phyloP scores from a whole-genome alignment of 495 filamentous ascomycete genomes.

The Podospora pseudopauciseta region DNA sequence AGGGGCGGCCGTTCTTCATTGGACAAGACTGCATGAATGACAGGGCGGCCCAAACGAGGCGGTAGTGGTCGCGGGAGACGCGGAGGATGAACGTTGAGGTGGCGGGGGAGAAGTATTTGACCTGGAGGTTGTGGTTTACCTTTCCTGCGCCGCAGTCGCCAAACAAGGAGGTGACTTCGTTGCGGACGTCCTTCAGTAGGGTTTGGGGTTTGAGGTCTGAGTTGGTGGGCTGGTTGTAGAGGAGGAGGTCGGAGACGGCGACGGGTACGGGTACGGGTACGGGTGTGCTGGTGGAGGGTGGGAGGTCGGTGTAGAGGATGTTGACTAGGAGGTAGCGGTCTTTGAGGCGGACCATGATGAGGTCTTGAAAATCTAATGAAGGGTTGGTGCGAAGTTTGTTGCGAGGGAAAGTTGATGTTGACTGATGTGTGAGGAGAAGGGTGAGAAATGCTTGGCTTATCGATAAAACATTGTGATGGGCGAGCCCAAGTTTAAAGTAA shows the following conservation, averaged over 20 bases:
- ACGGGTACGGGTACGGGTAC: slow-evolving; percentile 30
- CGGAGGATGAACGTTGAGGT: slow-evolving; percentile 91
- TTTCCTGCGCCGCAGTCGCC: slow-evolving; percentile 86
- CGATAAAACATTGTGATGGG: not conserved
- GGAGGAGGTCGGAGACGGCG: slow-evolving; percentile 49
- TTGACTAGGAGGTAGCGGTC: slow-evolving; percentile 89
- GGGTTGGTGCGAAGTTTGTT: not conserved
- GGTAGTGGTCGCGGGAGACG: slow-evolving; percentile 71
- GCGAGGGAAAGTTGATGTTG: not conserved
- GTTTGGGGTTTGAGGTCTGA: slow-evolving; percentile 58
- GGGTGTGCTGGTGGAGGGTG: slow-evolving; percentile 15
- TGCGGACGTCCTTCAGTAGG: slow-evolving; percentile 64
- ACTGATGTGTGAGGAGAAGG: not conserved
- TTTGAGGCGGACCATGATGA: slow-evolving; percentile 93
- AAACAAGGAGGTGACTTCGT: slow-evolving; percentile 67
- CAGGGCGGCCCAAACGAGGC: slow-evolving; percentile 84
- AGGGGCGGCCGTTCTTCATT: slow-evolving; percentile 51
- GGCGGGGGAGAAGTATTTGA: slow-evolving; percentile 89
- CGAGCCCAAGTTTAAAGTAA: not conserved
- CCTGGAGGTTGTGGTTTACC: slow-evolving; percentile 64
- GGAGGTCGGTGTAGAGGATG: slow-evolving; percentile 74
- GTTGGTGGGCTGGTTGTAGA: slow-evolving; percentile 73
- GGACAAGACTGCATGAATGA: slow-evolving; percentile 76
- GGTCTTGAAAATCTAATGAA: no score
- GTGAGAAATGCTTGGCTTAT: not conserved